Conservation (phyloP, 371 early-diverging fungal genomes). For the Mucor plumbeus region DNA sequence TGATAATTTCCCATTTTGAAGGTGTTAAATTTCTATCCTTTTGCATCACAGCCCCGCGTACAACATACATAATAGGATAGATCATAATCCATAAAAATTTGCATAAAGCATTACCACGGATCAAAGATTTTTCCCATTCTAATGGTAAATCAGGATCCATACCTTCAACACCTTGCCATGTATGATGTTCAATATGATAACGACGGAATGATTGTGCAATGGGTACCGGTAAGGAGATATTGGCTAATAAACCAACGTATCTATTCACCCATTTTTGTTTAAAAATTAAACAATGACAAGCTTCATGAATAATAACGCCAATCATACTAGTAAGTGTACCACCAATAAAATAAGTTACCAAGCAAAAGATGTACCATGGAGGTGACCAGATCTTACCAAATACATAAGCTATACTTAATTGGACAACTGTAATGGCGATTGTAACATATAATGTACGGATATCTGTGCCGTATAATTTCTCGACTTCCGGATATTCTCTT, state of each 20-base stretch:
- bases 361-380: conserved; percentile 62
- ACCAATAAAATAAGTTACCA: conserved; percentile 79
- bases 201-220: conserved; percentile 86
- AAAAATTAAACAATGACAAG: conserved; percentile 83
- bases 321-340: conserved; percentile 80
- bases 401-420: conserved; percentile 78
- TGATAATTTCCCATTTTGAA: conserved; percentile 82
- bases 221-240: conserved; percentile 84
- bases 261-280: conserved; percentile 75
- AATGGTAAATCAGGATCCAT: conserved; percentile 95
- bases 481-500: conserved; percentile 84
- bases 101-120: conserved; percentile 72
- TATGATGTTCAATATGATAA: conserved; percentile 96
- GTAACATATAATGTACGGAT: conserved; percentile 77
- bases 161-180: conserved; percentile 93
- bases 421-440: conserved; percentile 68
- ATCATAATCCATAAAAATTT: conserved; percentile 86
- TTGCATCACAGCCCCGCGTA: conserved; percentile 80
- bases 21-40: conserved; percentile 64
- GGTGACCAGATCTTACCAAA: conserved; percentile 70
- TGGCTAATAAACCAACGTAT: conserved; percentile 81
- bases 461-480: conserved; percentile 83
- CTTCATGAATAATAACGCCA: conserved; percentile 90
- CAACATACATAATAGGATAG: conserved; percentile 91
- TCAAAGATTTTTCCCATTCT: conserved; percentile 84